A percentile compares a stretch with the other conserved stretches of the same genome.
Evolutionary conservation across 805 yeast species (phyloP).

Genomic region (Teunomyces kruisii): DNA sequence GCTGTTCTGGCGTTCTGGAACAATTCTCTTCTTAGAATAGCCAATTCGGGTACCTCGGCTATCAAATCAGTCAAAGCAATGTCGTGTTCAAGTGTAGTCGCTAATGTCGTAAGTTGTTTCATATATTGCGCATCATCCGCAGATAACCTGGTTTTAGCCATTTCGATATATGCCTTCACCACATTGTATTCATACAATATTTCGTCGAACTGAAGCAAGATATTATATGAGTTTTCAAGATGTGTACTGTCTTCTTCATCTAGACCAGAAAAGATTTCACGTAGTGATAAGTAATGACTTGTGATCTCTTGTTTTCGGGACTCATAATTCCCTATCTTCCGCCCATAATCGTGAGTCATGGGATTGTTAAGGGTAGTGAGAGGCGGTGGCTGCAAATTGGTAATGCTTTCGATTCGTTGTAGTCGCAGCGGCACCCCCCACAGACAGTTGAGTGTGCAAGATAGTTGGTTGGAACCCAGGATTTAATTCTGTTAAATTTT

Average conservation of each 20-base stretch:
- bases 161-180: conserved; percentile 23
- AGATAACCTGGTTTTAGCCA: conserved; percentile 12
- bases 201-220: conserved; percentile 26
- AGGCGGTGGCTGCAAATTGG: background rate
- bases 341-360: background rate
- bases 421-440: background rate
- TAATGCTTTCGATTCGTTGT: background rate
- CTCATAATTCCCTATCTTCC: conserved; percentile 19
- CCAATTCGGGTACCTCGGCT: conserved; percentile 19
- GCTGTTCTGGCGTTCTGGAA: conserved; percentile 33
- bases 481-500: background rate
- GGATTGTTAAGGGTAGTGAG: background rate
- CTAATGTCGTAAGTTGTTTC: conserved; percentile 15
- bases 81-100: conserved; percentile 18
- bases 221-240: conserved; percentile 13
- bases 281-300: conserved; percentile 13
- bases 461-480: conserved; percentile 2
- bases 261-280: conserved; percentile 5
- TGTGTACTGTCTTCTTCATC: conserved; percentile 9
- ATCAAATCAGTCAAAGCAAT: conserved; percentile 23
- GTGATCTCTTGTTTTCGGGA: conserved; percentile 15
- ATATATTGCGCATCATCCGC: conserved; percentile 10
- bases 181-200: conserved; percentile 25
- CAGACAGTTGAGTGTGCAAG: background rate
- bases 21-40: conserved; percentile 28